A percentile compares a stretch with the other conserved stretches of the same genome.
These are phyloP conservation scores for Monosporascus sp. DNA, from an alignment of 2,329 filamentous ascomycete species.

Conservation along the genomic window DNA sequence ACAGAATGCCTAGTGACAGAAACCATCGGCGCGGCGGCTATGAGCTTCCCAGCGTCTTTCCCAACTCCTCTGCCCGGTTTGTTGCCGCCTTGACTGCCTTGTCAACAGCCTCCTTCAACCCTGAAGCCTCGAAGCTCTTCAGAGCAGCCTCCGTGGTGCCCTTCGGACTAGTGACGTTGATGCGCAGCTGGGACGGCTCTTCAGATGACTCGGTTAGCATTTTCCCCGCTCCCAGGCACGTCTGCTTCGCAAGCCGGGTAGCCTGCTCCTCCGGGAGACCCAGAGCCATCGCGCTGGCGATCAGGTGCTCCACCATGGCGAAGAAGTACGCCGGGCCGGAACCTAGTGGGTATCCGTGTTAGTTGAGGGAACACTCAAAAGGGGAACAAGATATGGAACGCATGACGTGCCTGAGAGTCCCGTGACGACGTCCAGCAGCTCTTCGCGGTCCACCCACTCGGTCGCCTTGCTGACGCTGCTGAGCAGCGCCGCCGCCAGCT, in stretches of 20 bases:
- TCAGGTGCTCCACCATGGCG: constrained; percentile 46
- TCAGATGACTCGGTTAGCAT: constrained; percentile 45
- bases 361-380: too few relatives aligned
- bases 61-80: constrained; percentile 37
- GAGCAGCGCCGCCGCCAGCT: constrained; percentile 36
- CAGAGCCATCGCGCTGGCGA: constrained; percentile 36
- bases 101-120: constrained; percentile 37
- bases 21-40: neutral
- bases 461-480: constrained; percentile 41
- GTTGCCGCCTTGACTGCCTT: constrained; percentile 42
- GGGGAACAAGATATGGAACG: neutral
- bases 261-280: constrained; percentile 44
- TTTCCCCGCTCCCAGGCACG: constrained; percentile 45
- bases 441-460: constrained; percentile 46
- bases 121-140: constrained; percentile 40
- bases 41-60: constrained; percentile 27
- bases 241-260: constrained; percentile 44
- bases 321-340: constrained; percentile 50
- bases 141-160: constrained; percentile 46
- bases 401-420: constrained; percentile 39
- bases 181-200: constrained; percentile 40
- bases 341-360: constrained; percentile 23
- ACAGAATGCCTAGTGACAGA: neutral
- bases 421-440: constrained; percentile 45
- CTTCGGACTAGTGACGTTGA: constrained; percentile 48